These are phyloP conservation scores for Hypoxylon cercidicola DNA, from an alignment of 495 filamentous ascomycete genomes.

Conservation along the genomic window DNA sequence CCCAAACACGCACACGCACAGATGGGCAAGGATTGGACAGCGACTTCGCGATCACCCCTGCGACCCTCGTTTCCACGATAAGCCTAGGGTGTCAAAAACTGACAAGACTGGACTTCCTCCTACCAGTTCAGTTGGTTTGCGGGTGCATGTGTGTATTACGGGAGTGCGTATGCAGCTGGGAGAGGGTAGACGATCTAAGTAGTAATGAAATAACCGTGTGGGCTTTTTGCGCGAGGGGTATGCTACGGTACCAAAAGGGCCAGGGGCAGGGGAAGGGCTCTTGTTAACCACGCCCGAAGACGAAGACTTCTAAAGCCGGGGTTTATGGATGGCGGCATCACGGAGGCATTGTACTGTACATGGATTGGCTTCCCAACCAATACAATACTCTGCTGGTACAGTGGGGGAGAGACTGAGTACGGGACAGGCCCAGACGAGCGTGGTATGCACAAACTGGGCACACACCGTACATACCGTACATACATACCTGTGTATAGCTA, in stretches of 20 bases:
- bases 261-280: slow-evolving; percentile 12
- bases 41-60: slow-evolving; percentile 36
- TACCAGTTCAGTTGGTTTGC: slow-evolving; percentile 24
- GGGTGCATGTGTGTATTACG: slow-evolving; percentile 12
- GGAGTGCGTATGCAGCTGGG: slow-evolving; percentile 22
- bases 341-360: slow-evolving; percentile 35
- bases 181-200: slow-evolving; percentile 25
- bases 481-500: slow-evolving; percentile 15
- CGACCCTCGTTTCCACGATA: slow-evolving; percentile 38
- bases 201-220: slow-evolving; percentile 21
- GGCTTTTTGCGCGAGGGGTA: slow-evolving; percentile 25
- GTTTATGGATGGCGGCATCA: slow-evolving; percentile 40
- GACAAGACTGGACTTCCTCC: slow-evolving; percentile 27
- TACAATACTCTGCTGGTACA: slow-evolving; percentile 31
- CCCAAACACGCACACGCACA: slow-evolving; percentile 32
- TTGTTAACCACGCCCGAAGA: slow-evolving; percentile 32
- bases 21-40: slow-evolving; percentile 35
- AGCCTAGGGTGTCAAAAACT: slow-evolving; percentile 27
- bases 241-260: slow-evolving; percentile 19
- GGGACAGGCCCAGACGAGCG: slow-evolving; percentile 27
- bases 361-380: slow-evolving; percentile 40
- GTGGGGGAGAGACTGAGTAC: slow-evolving; percentile 32
- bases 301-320: slow-evolving; percentile 30
- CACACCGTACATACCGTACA: too few species aligned
- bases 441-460: slow-evolving; percentile 15